Base-by-base conservation (phyloP, 2,329 filamentous ascomycete species). In the Parastagonospora nodorum region DNA sequence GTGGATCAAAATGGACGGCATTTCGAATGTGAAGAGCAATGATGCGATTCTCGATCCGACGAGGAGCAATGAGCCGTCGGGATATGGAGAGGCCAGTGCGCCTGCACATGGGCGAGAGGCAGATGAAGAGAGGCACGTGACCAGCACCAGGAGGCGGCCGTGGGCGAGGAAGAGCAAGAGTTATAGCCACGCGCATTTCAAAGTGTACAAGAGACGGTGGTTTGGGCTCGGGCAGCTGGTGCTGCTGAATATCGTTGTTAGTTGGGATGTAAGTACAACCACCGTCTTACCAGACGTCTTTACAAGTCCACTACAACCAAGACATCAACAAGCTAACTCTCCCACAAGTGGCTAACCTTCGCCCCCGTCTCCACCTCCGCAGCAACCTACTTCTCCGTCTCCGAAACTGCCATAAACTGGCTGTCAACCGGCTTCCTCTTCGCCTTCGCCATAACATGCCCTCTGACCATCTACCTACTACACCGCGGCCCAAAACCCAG, bases 171-270 rank as follows among this genome's bases (percentile, higher is more conserved):
- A 55, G 33, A 60, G 51, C 15, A 50, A 63, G 35, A 66, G 57
- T 10, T 68, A 68, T 51, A 69, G 63, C 14, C 67, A 69, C 44
- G 45, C 55, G 45, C 67, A 72, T 47, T 77, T 74, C 55, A 73
- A 70, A 24, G 82, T 88, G 16, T 97, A 97, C 72, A 93, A 89
- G 75, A 84, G 91, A 67, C 84, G 94, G 38, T 99, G 91, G 86
- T 89, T 96, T 71, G 94, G 94, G 1, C 78, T 99, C 44, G 76
- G 84, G 16, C 90, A 96, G 74, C 76, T 97, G 68, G 88, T 92
- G 6, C 75, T 97, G 65, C 79, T 97, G 75, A 99, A 97, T 71
- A 88, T 97, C 48, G 85, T 97, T 53, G 88, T 96, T 36, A 95
- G 90, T 67, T 97, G 93, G 93, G 91, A 95, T 83, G 90, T 94